Percentiles rank a stretch among this genome's conserved stretches.
phyloP scores from a whole-genome alignment of 208 protist species.

The Spongospora subterranea region DNA sequence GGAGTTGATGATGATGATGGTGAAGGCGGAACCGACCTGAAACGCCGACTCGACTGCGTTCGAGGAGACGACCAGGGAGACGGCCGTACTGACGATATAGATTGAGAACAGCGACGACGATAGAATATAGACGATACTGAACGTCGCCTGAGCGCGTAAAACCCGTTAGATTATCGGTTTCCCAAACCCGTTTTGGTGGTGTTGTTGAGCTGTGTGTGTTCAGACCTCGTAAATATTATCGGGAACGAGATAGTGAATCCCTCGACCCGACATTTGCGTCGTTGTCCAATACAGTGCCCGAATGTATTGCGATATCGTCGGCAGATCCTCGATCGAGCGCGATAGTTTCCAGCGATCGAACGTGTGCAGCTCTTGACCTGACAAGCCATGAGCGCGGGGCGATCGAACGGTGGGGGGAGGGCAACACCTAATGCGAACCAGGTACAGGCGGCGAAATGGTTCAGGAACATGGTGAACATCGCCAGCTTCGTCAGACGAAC shows the following conservation, averaged over 20 bases:
- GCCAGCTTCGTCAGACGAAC: slow-evolving; percentile 12
- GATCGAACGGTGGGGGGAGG: background rate
- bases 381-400: background rate
- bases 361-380: background rate
- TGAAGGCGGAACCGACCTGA: too few species aligned
- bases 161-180: background rate
- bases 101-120: background rate
- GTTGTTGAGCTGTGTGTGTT: background rate
- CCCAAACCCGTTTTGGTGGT: background rate
- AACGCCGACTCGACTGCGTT: slow-evolving; percentile 14
- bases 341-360: background rate
- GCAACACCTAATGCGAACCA: background rate
- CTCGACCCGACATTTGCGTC: slow-evolving; percentile 41
- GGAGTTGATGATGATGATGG: too few species aligned
- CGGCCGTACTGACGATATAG: background rate
- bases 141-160: background rate
- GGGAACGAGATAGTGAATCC: background rate
- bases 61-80: background rate
- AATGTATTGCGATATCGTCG: slow-evolving; percentile 38
- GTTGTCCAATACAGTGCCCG: slow-evolving; percentile 24
- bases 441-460: slow-evolving; percentile 48
- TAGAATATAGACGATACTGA: background rate
- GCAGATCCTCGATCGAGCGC: background rate
- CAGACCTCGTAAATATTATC: background rate
- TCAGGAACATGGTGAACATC: slow-evolving; percentile 53